Base-by-base conservation (phyloP, 345 rosid genomes). In the Lepidium sativum region DNA sequence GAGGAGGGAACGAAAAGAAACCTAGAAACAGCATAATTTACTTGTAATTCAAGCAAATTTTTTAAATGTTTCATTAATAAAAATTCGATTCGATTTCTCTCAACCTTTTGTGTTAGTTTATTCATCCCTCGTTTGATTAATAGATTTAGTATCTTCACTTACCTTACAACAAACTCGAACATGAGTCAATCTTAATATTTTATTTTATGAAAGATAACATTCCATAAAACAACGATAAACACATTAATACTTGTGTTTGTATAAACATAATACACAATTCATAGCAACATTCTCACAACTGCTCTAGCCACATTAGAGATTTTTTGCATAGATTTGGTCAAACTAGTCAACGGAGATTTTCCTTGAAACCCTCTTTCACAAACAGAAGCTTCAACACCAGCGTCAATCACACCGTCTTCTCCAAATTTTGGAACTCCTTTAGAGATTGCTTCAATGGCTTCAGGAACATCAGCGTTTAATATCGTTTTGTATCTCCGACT, bases 381-480 rank as follows among this genome's bases (percentile, higher is more conserved):
- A 4, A n/a, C 54, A 27, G 65, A 51, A 31, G 79, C 89, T 60
- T 78, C 84, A 1, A 47, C 65, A 18, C 68, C 79, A 6, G 80
- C 83, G 16, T 80, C 86, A 0, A 43, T 14, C 8, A 76, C 69
- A 13, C 74, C 78, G 0, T 78, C 63, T 18, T 67, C 80, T 0
- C 78, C 89, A 12, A 80, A 84, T 44, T 80, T 81, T 0, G 78
- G 78, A 37, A 73, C 59, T n/a, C 80, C 83, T 47, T 74, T 76
- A 8, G 69, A 10, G 4, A 82, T 41, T 5, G 84, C 89, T 32
- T 78, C 80, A 21, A 78, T 66, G 12, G 82, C 80, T 54, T 66
- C 75, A 0, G 81, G 89, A n/a, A 84, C 57, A 57, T 59, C 80
- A 21, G 72, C 80, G 23, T 82, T 59, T 34, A 81, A 52, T 15